Conservation (phyloP, 352 stramenopile species). For the Phytophthora agathidicida region DNA sequence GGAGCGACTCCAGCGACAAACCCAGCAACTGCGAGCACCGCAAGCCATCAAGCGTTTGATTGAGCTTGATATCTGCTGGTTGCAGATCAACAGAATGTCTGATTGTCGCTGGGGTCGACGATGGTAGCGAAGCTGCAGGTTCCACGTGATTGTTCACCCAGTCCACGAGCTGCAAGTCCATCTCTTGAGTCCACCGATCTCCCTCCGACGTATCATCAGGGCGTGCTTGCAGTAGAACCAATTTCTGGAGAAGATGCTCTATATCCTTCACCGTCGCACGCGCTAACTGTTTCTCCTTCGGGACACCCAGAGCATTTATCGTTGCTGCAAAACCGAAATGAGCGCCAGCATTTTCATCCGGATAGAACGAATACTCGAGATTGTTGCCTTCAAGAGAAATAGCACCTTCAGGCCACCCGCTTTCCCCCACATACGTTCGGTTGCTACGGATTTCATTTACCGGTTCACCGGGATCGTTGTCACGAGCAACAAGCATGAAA, state of each 20-base stretch:
- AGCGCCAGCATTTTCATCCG: conserved; percentile 59
- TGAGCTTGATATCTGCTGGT: conserved; percentile 72
- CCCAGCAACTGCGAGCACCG: conserved; percentile 74
- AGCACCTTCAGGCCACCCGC: conserved; percentile 51
- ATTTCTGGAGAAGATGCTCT: conserved; percentile 35
- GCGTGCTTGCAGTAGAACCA: conserved; percentile 21
- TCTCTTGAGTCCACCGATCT: conserved; percentile 57
- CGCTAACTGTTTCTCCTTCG: conserved; percentile 69
- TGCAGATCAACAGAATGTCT: conserved; percentile 66
- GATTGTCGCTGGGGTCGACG: conserved; percentile 19
- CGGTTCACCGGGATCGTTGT: conserved; percentile 3
- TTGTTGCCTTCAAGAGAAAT: conserved; percentile 66
- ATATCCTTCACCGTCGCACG: conserved; percentile 49
- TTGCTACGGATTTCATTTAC: conserved; percentile 37
- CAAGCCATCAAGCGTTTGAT: conserved; percentile 72
- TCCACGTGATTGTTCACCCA: conserved; percentile 89
- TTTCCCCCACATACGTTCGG: conserved; percentile 44
- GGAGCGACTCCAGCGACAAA: conserved; percentile 58
- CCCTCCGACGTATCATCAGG: background rate
- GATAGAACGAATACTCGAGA: conserved; percentile 66
- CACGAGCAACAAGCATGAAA: conserved; percentile 24
- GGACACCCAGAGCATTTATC: conserved; percentile 61
- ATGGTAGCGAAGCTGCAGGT: conserved; percentile 28
- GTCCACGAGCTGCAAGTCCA: conserved; percentile 88
- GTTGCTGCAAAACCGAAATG: conserved; percentile 67